Evolutionary conservation across 495 filamentous ascomycete species (phyloP), one percentile per base, ranked within the genome.

Genomic region (Penicillium odoratum): DNA sequence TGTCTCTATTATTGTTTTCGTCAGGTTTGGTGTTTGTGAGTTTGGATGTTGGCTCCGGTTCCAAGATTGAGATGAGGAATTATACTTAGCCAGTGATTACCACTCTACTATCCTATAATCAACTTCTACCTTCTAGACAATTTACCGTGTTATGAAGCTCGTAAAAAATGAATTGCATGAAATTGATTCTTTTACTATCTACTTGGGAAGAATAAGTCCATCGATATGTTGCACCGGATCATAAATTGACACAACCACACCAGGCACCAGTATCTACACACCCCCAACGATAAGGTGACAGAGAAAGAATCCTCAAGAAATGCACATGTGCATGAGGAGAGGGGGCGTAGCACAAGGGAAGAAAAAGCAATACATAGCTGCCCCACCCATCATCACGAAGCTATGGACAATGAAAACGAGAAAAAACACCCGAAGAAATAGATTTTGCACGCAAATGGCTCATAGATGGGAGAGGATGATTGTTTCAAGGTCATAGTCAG

Each of bases 391-490:
- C 56, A 15, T 50, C 47, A 49, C 18, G 29, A 51, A 51, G 48
- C 18, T 36, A 40, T 51, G 34, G 49, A 36, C 29, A 47, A 28
- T 13, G 26, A 34, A 30, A 51, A 26, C 10, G 46, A 15, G 33
- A 46, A 26, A 43, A 9, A 48, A 51, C 26, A 33, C 13, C 7
- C 38, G 38, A 40, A 40, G 13, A 34, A 43, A 49, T 21, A 42
- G 4, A 50, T 51, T 50, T 54, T 54, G 28, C 46, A 38, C 21
- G 50, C 38, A 48, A 25, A 55, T 55, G 29, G 57, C 46, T 59
- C 46, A n/a, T 50, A 58, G 44, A 58, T 58, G 56, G 33, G 43
- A 45, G 56, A 45, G 48, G 48, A 58, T 58, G 49, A 42, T 42
- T 48, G 28, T 16, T 49, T 49, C 26, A 31, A 29, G 18, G 26